phyloP scores from a whole-genome alignment of 371 early-diverging fungal species.

The Phascolomyces articulosus region DNA sequence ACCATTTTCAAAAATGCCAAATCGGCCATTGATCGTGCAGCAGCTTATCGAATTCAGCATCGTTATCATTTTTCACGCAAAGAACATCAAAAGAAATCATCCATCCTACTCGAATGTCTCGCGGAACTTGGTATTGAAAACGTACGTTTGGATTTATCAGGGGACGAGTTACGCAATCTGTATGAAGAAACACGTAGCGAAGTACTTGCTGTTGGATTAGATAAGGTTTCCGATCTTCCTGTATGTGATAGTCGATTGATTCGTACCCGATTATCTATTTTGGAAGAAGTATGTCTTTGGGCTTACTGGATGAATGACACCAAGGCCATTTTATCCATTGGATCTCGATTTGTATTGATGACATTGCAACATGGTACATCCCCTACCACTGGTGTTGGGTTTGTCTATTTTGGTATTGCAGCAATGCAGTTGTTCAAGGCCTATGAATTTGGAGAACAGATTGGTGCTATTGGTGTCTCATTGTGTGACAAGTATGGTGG shows the following conservation, averaged over 20 bases:
- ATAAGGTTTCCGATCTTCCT: constrained; percentile 33
- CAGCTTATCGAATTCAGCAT: constrained; percentile 47
- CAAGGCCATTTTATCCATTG: constrained; percentile 33
- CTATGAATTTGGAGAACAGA: constrained; percentile 45
- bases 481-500: constrained; percentile 45
- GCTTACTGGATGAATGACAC: constrained; percentile 43
- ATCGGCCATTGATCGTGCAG: constrained; percentile 45
- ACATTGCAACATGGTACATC: constrained; percentile 43
- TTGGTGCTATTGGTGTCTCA: constrained; percentile 42
- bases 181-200: constrained; percentile 33
- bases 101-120: constrained; percentile 40
- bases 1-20: constrained; percentile 39
- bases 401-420: constrained; percentile 49
- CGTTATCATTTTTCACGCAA: constrained; percentile 41
- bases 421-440: constrained; percentile 43
- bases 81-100: constrained; percentile 31
- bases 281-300: constrained; percentile 52
- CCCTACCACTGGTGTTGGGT: constrained; percentile 48
- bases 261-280: constrained; percentile 39
- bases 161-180: constrained; percentile 24
- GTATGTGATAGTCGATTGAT: constrained; percentile 41
- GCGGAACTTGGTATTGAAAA: constrained; percentile 42
- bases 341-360: constrained; percentile 31
- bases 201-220: constrained; percentile 35
- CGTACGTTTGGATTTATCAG: constrained; percentile 24